Percentiles rank a stretch among this genome's conserved stretches.
phyloP scores from a whole-genome alignment of 768 basidiomycete genomes.

The Calocera viscosa region DNA sequence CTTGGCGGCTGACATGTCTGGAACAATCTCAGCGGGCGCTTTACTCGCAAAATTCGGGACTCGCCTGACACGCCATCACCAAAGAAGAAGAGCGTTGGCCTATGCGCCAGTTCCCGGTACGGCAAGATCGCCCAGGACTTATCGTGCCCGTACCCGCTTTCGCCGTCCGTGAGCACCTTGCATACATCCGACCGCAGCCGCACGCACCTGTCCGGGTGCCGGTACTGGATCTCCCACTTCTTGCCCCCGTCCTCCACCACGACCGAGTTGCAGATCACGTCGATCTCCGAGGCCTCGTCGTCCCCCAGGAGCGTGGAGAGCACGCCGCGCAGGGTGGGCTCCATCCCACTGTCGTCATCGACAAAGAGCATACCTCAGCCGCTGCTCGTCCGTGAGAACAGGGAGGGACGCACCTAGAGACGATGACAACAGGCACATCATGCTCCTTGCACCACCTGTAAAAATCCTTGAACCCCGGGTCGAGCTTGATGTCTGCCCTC shows the following conservation, averaged over 20 bases:
- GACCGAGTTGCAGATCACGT: conserved; percentile 91
- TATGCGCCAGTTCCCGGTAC: conserved; percentile 55
- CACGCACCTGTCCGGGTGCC: conserved; percentile 74
- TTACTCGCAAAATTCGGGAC: conserved; percentile 19
- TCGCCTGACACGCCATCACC: conserved; percentile 92
- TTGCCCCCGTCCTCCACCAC: conserved; percentile 46
- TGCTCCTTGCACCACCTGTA: conserved; percentile 67
- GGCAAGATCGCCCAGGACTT: conserved; percentile 91
- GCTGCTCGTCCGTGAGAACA: no score
- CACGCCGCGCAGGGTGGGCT: conserved; percentile 81
- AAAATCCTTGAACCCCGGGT: conserved; percentile 81
- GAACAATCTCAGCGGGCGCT: background rate
- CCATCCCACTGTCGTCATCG: conserved; percentile 60
- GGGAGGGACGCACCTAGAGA: conserved; percentile 54
- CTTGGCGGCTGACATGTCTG: conserved; percentile 83
- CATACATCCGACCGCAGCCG: conserved; percentile 1
- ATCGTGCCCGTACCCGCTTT: conserved; percentile 83
- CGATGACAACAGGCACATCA: conserved; percentile 81
- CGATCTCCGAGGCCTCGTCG: conserved; percentile 54
- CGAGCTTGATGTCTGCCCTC: conserved; percentile 62
- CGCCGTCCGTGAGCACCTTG: background rate
- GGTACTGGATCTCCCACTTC: conserved; percentile 67
- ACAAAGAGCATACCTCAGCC: background rate
- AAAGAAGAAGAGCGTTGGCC: conserved; percentile 87
- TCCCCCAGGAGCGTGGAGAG: conserved; percentile 69